Percentiles rank a stretch among this genome's conserved stretches.
phyloP scores from a whole-genome alignment of 805 yeast genomes.

The Diddensiella transvaalensis region DNA sequence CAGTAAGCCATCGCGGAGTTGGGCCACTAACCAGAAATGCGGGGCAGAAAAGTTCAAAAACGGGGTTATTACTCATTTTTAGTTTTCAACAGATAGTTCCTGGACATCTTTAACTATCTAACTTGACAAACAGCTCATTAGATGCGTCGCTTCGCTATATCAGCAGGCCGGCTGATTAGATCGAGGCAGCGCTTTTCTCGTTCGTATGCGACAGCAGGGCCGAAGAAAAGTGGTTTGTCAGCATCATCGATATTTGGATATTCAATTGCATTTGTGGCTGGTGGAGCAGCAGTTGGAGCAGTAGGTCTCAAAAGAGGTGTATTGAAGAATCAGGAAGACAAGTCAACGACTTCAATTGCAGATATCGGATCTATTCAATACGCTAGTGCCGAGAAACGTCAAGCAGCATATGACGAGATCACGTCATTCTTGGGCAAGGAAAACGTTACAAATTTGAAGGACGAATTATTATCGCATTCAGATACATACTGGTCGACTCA shows the following conservation, averaged over 20 bases:
- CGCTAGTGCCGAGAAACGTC: slow-evolving; percentile 46
- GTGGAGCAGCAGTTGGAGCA: background rate
- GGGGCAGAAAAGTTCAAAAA: no score
- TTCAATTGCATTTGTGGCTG: background rate
- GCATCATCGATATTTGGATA: background rate
- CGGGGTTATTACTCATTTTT: no score
- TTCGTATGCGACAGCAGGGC: no score
- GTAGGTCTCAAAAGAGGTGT: background rate
- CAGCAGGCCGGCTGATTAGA: no score
- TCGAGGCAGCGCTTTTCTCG: no score
- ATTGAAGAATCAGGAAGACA: no score
- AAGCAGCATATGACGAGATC: slow-evolving; percentile 51
- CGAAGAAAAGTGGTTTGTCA: background rate
- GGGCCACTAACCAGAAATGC: no score
- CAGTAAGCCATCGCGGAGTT: no score
- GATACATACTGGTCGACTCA: slow-evolving; percentile 70
- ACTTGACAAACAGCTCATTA: no score
- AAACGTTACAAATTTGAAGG: slow-evolving; percentile 43
- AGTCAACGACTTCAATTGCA: background rate
- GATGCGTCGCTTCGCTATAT: no score
- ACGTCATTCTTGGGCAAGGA: slow-evolving; percentile 48
- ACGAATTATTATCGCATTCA: slow-evolving; percentile 51
- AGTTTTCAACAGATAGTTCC: no score
- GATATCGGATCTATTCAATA: slow-evolving; percentile 33
- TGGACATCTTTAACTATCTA: no score